A percentile compares a stretch with the other conserved stretches of the same genome.
Conservation (phyloP, 306 rosid genomes). For the Abrus pulchellus region DNA sequence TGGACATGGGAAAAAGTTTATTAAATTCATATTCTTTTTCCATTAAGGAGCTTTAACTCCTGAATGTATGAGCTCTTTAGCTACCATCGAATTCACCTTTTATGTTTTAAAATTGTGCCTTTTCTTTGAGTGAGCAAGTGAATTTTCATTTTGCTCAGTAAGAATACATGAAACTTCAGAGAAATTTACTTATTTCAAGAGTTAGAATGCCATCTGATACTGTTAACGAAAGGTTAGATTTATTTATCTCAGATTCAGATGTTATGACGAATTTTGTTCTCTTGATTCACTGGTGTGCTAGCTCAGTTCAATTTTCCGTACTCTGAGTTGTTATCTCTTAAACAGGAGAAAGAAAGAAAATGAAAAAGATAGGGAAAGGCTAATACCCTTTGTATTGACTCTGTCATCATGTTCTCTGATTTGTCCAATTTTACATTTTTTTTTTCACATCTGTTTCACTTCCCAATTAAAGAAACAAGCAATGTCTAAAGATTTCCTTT, state of each 20-base stretch:
- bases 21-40: background rate
- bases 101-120: background rate
- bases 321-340: background rate
- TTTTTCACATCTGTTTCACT: too few relatives aligned
- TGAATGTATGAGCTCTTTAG: background rate
- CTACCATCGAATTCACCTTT: background rate
- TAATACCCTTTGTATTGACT: constrained; percentile 2
- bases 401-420: constrained; percentile 19
- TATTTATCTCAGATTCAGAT: constrained; percentile 5
- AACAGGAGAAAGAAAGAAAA: background rate
- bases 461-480: too few relatives aligned
- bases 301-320: background rate
- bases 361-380: background rate
- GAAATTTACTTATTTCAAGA: background rate
- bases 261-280: background rate
- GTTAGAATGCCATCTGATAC: background rate
- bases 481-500: too few relatives aligned
- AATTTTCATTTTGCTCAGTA: background rate
- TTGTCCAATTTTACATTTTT: background rate
- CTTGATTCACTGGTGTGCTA: background rate
- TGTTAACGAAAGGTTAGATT: background rate
- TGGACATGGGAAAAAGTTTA: background rate
- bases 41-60: background rate
- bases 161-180: background rate
- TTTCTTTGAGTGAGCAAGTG: background rate